Evolutionary conservation across 192 early-diverging fungal species (phyloP).

Genomic region (Podila epicladia): DNA sequence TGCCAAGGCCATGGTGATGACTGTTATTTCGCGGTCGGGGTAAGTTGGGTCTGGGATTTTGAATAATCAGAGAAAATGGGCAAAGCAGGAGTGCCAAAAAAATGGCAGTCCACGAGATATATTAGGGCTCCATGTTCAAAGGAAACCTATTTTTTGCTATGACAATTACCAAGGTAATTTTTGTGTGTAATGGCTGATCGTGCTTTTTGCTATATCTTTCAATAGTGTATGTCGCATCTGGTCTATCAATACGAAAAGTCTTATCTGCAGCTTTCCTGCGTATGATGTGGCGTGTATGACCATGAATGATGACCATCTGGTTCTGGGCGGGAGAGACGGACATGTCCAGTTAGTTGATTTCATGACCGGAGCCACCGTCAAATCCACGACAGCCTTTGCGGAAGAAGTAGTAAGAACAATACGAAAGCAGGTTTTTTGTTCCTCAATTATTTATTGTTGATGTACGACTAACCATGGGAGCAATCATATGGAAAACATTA

Average conservation of each 20-base stretch:
- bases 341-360: slow-evolving; percentile 30
- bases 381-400: slow-evolving; percentile 15
- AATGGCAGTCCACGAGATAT: not conserved
- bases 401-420: slow-evolving; percentile 20
- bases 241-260: slow-evolving; percentile 17
- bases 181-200: not conserved
- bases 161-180: too few species aligned
- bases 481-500: not conserved
- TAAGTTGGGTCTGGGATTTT: slow-evolving; percentile 13
- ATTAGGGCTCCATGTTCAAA: not conserved
- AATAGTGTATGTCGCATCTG: slow-evolving; percentile 37
- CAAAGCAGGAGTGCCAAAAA: not conserved
- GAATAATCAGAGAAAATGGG: not conserved
- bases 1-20: slow-evolving; percentile 30
- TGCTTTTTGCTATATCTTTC: not conserved
- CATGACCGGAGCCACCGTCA: slow-evolving; percentile 15
- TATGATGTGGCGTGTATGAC: slow-evolving; percentile 34
- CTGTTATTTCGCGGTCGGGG: slow-evolving; percentile 41
- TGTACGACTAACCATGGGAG: not conserved
- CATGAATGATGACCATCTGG: slow-evolving; percentile 36
- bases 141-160: not conserved
- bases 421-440: too few species aligned
- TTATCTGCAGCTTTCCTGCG: slow-evolving; percentile 17
- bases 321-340: slow-evolving; percentile 18
- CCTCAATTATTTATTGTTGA: too few species aligned